Evolutionary conservation across 129 eudicot species (phyloP).

Genomic region (Sambucus nigra): DNA sequence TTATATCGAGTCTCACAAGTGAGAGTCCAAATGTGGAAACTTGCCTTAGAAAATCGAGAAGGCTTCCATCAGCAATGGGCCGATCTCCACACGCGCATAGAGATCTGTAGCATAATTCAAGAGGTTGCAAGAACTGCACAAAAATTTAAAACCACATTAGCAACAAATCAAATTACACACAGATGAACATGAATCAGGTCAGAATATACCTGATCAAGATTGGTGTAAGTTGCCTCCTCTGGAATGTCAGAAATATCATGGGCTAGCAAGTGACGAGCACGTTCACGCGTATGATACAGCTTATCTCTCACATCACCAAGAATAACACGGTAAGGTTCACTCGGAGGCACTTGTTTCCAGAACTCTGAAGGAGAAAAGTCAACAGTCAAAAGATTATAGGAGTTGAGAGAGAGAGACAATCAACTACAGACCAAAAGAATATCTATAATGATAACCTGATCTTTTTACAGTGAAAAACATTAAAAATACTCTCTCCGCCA

Average conservation of each 20-base stretch:
- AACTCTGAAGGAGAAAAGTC: slow-evolving; percentile 42
- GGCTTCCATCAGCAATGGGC: slow-evolving; percentile 96
- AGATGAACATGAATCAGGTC: neutral
- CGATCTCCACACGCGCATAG: slow-evolving; percentile 89
- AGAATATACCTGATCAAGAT: slow-evolving; percentile 66
- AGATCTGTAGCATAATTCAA: slow-evolving; percentile 91
- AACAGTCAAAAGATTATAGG: neutral
- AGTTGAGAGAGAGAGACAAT: neutral
- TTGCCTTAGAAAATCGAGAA: slow-evolving; percentile 86
- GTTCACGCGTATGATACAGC: slow-evolving; percentile 88
- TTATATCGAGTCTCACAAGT: slow-evolving; percentile 82
- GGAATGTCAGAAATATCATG: slow-evolving; percentile 82
- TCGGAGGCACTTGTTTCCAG: slow-evolving; percentile 89
- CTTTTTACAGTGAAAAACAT: neutral
- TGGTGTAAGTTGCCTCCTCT: slow-evolving; percentile 72
- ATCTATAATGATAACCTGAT: neutral
- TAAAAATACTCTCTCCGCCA: no score
- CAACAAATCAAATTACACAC: slow-evolving; percentile 11
- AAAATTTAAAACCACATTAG: neutral
- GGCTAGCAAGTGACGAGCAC: slow-evolving; percentile 77
- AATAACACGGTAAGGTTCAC: slow-evolving; percentile 92
- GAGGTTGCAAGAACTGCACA: slow-evolving; percentile 87
- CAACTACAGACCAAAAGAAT: neutral
- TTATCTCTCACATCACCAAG: slow-evolving; percentile 95
- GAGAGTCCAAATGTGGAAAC: slow-evolving; percentile 96